phyloP scores from a whole-genome alignment of 495 filamentous ascomycete genomes.

The Usnea hakonensis region DNA sequence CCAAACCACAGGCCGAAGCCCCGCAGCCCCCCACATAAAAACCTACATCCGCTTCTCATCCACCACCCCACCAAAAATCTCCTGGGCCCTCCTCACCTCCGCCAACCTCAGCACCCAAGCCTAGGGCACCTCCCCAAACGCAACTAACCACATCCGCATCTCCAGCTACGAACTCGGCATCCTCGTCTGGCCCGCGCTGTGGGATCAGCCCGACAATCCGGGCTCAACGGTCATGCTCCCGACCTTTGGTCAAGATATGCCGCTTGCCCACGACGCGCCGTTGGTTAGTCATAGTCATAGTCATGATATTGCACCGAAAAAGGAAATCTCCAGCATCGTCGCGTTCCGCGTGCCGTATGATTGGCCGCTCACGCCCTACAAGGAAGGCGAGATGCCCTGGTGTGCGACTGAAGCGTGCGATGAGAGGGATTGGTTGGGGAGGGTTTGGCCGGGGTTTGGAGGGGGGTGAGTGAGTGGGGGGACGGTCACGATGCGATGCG shows the following conservation, averaged over 20 bases:
- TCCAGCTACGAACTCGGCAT: constrained; percentile 84
- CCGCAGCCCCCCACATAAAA: constrained; percentile 88
- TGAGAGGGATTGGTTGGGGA: constrained; percentile 66
- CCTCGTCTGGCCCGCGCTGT: constrained; percentile 72
- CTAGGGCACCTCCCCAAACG: constrained; percentile 61
- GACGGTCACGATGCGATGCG: no score
- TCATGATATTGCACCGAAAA: no score
- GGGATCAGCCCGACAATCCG: constrained; percentile 30
- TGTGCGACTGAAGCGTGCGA: constrained; percentile 55
- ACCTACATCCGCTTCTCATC: constrained; percentile 71
- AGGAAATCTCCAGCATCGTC: constrained; percentile 39
- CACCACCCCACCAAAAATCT: constrained; percentile 43
- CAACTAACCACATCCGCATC: constrained; percentile 54
- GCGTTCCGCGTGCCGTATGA: constrained; percentile 79
- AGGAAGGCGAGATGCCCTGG: constrained; percentile 62
- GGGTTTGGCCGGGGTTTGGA: constrained; percentile 35
- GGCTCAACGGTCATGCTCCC: constrained; percentile 52
- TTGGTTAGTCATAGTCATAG: no score
- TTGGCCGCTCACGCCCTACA: constrained; percentile 64
- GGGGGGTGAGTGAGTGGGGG: neutral
- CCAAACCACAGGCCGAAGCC: constrained; percentile 53
- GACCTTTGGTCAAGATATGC: constrained; percentile 41
- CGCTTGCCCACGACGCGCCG: neutral
- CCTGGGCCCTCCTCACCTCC: constrained; percentile 81
- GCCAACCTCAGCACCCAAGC: constrained; percentile 86